Base-by-base conservation (phyloP, 768 basidiomycete species). In the Mycena amicta region DNA sequence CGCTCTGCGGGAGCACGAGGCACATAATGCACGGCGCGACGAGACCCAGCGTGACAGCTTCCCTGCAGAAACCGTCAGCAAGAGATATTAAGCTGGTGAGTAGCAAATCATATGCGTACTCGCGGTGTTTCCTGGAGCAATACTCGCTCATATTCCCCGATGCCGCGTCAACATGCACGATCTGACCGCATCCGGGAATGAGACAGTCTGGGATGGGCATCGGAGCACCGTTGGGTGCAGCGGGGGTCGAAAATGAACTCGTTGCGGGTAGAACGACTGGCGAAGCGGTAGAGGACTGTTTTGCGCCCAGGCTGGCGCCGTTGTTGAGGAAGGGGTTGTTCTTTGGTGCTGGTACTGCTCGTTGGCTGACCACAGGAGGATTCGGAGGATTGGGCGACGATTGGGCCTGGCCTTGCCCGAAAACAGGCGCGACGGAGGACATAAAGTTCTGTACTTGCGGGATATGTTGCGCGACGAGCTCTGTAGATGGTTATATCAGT, bases 1-100 rank as follows among this genome's bases (percentile, higher is more conserved):
- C 77, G 56, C 81, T 80, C 68, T 88, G 86, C 22, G 87, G 87
- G 59, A 81, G 73, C 40, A 72, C 75, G 64, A 84, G 70, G 64
- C 87, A 89, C 84, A 88, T 83, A 64, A 89, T 86, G 61, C 87
- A 88, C 11, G 82, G 78, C 15, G 75, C 67, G 30, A 73, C 80
- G 30, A 86, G 63, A 27, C 85, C 83, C 18, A 77, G 71, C 16
- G 68, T 71, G 13, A 87, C 85, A 1, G 85, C 85, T 65, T 88
- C 84, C 70, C 87, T 88, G 59, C 50, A 37, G 53, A 33, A 6
- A 63, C n/a, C n/a, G 40, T 37, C 29, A 29, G 33, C n/a, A 53
- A 22, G 45, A 16, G 50, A 62, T 55, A 22, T 47, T 55, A 56
- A 66, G 53, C 58, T 23, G 30, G 53, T 58, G 31, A 61, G 41